phyloP scores from a whole-genome alignment of 345 rosid species.

The Anastatica hierochuntica region DNA sequence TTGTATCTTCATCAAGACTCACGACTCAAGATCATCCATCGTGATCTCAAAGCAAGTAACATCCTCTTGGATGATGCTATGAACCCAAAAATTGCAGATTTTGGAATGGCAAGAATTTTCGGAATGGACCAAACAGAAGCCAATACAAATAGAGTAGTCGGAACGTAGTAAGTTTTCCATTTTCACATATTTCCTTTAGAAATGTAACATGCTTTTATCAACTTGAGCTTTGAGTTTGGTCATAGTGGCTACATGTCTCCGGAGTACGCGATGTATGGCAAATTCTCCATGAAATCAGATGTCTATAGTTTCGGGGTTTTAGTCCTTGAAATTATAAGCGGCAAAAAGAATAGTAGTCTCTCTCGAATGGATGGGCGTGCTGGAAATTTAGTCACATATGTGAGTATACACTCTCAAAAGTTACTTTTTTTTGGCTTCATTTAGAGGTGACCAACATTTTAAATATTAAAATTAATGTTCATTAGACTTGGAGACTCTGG shows the following conservation, averaged over 20 bases:
- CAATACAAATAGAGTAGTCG: constrained; percentile 29
- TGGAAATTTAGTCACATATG: constrained; percentile 20
- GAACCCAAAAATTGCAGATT: constrained; percentile 37
- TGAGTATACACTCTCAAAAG: constrained; percentile 7
- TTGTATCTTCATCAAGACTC: no score
- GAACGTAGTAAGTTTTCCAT: constrained; percentile 37
- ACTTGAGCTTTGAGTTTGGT: background rate
- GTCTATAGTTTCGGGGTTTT: constrained; percentile 22
- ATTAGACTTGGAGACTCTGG: background rate
- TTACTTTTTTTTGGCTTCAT: background rate
- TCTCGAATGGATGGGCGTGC: background rate
- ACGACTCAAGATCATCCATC: no score
- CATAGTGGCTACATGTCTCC: constrained; percentile 24
- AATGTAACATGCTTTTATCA: background rate
- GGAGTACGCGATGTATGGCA: constrained; percentile 22
- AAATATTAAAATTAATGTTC: no score
- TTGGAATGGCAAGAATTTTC: constrained; percentile 38
- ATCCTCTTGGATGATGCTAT: constrained; percentile 33
- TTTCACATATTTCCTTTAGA: background rate
- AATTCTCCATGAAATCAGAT: constrained; percentile 26
- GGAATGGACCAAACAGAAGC: constrained; percentile 29
- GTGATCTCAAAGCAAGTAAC: no score
- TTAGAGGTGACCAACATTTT: background rate
- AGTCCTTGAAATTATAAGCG: constrained; percentile 20
- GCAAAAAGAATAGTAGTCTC: constrained; percentile 9